Base-by-base conservation (phyloP, 2,329 filamentous ascomycete genomes). In the Diaporthe capsici region DNA sequence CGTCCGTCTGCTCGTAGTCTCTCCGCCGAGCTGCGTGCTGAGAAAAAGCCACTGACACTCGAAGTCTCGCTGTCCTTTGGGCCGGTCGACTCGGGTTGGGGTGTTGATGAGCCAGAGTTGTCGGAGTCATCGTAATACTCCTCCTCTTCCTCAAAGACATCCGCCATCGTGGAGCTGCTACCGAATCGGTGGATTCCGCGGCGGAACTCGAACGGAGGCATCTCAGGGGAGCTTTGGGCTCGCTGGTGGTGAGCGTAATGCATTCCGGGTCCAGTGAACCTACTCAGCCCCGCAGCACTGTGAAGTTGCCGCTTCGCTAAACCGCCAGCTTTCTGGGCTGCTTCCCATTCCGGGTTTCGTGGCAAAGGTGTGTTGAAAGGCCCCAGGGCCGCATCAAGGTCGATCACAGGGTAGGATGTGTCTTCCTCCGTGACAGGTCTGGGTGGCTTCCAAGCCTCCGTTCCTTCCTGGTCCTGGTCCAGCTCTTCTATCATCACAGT, bases 301-400 rank as follows among this genome's bases (percentile, higher is more conserved):
- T 97, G 94, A 82, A 97, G 89, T 75, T 93, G 90, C 78, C 93
- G 90, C 80, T 93, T 92, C 51, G 87, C 85, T n/a, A 87, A 85
- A 9, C 87, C 87, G 9, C 89, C 89, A 1, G 88, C 88, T 75
- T 87, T 87, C 78, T 94, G 91, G 10, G 92, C 92, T 2, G 91
- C 90, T 77, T 93, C 92, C 89, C 92, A 94, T 76, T 92, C 91
- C 3, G 90, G 86, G 75, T 92, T 92, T 15, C 88, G 87, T 44
- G 87, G 87, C 2, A 92, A 86, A 37, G 94, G 94, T 0, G 95
- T 98, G 80, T 97, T 97, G 84, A 98, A 98, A 0, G 96, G 95
- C 2, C 95, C 96, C 1, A 98, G 89, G 37, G 96, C 97, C 25
- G 96, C 96, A 85, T 99, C 97, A 57, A 99, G 87, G 83, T 99